Conservation (phyloP, 1,139 yeast genomes). For the Meyerozyma sp. region DNA sequence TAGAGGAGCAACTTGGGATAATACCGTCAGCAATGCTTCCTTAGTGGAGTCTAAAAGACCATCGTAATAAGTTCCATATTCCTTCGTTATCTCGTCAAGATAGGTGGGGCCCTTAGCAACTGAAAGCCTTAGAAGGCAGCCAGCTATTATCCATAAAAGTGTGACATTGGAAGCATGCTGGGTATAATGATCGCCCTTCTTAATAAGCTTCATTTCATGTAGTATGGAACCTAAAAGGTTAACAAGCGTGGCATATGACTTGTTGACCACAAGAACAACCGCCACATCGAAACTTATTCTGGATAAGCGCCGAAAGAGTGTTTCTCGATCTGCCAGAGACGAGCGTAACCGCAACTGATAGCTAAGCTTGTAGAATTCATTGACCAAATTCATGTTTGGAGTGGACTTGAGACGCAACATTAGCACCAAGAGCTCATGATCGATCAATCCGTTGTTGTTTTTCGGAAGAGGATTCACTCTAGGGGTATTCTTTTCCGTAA, state of each 20-base stretch:
- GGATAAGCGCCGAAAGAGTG: conserved; percentile 3
- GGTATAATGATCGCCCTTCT: background rate
- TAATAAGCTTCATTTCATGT: background rate
- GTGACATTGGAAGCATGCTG: conserved; percentile 5
- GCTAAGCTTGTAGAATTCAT: conserved; percentile 36
- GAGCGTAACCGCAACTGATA: conserved; percentile 29
- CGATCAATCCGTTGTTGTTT: conserved; percentile 22
- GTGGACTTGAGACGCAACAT: conserved; percentile 33
- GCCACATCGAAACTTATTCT: conserved; percentile 8
- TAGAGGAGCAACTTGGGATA: background rate
- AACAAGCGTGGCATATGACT: conserved; percentile 7
- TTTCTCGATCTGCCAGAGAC: conserved; percentile 3
- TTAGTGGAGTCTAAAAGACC: background rate
- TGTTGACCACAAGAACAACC: conserved; percentile 7
- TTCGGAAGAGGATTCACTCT: conserved; percentile 34
- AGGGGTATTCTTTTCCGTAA: background rate
- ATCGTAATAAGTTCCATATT: background rate
- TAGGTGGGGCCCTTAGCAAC: background rate
- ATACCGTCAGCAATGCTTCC: background rate
- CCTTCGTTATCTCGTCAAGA: background rate
- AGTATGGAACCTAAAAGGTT: conserved; percentile 7
- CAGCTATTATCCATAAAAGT: conserved; percentile 5
- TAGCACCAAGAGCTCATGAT: conserved; percentile 21
- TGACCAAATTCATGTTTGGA: conserved; percentile 31
- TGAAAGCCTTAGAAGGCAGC: background rate